phyloP scores from a whole-genome alignment of 495 filamentous ascomycete species.

The Penicillium argentinense region DNA sequence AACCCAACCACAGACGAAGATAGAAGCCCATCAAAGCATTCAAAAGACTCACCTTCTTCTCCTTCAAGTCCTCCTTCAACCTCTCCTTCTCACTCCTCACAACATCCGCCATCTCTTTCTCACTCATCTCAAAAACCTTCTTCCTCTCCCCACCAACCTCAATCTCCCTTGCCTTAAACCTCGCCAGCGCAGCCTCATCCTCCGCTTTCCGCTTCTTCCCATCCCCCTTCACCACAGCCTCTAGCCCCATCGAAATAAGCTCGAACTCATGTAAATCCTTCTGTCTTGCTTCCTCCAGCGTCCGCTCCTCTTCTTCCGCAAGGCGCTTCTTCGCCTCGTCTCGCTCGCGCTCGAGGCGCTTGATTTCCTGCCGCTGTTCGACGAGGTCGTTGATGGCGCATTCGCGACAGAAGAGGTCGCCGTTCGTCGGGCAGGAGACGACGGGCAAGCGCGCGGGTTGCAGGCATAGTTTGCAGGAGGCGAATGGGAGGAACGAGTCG shows the following conservation, averaged over 20 bases:
- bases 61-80: slow-evolving; percentile 64
- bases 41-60: slow-evolving; percentile 63
- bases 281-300: slow-evolving; percentile 31
- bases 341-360: slow-evolving; percentile 67
- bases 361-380: slow-evolving; percentile 90
- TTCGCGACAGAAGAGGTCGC: slow-evolving; percentile 96
- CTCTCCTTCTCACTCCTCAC: slow-evolving; percentile 68
- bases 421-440: slow-evolving; percentile 69
- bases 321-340: slow-evolving; percentile 51
- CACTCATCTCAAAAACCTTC: slow-evolving; percentile 73
- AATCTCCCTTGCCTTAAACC: slow-evolving; percentile 61
- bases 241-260: slow-evolving; percentile 44
- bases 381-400: slow-evolving; percentile 91
- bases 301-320: slow-evolving; percentile 41
- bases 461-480: slow-evolving; percentile 85
- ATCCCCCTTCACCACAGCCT: slow-evolving; percentile 17
- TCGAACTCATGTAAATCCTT: slow-evolving; percentile 42
- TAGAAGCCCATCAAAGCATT: too few relatives aligned
- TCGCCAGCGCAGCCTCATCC: slow-evolving; percentile 26
- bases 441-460: slow-evolving; percentile 82
- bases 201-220: slow-evolving; percentile 33
- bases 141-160: slow-evolving; percentile 53
- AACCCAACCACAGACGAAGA: too few relatives aligned
- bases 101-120: slow-evolving; percentile 72
- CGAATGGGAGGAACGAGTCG: slow-evolving; percentile 93